Evolutionary conservation across 345 rosid genomes (phyloP), one percentile per base, ranked within the genome.

Genomic region (Mercurialis annua): DNA sequence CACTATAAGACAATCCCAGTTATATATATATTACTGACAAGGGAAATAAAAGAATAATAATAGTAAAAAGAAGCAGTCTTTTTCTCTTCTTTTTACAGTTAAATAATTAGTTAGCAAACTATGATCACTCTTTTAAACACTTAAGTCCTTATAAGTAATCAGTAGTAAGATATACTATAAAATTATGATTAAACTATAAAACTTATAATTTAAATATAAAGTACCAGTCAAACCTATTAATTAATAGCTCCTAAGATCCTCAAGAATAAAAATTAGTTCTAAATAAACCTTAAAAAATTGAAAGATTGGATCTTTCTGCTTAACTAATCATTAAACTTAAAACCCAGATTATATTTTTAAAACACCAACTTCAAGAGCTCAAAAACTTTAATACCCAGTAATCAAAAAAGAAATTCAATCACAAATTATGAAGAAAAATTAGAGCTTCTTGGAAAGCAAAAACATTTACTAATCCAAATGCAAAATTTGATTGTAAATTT

Each of bases 171-270:
- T 34, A 58, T 57, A 57, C 65, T 44, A n/a, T n/a, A n/a, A n/a
- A n/a, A n/a, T n/a, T n/a, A n/a, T n/a, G n/a, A n/a, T n/a, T n/a
- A n/a, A n/a, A 34, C n/a, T 42, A 54, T 15, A 51, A n/a, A 62
- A 31, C 36, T 23, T 56, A 36, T 65, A 69, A 48, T 64, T n/a
- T 36, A 46, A 34, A 58, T 27, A 72, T 44, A 72, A 69, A 73
- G 73, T 40, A 65, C 21, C 54, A 71, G 81, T 73, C 81, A 73
- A 73, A 71, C 69, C 71, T 51, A 53, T 73, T 64, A 63, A 73
- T 70, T 59, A 77, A 65, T 73, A 55, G 57, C 55, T 61, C 69
- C 38, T 29, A 74, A 68, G 73, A 80, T 67, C 53, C 64, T 0
- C 9, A 18, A 57, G 20, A 33, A 26, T 40, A 44, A 68, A 52